phyloP scores from a whole-genome alignment of 2,329 filamentous ascomycete genomes.

The Arthrobotrys megalospora region DNA sequence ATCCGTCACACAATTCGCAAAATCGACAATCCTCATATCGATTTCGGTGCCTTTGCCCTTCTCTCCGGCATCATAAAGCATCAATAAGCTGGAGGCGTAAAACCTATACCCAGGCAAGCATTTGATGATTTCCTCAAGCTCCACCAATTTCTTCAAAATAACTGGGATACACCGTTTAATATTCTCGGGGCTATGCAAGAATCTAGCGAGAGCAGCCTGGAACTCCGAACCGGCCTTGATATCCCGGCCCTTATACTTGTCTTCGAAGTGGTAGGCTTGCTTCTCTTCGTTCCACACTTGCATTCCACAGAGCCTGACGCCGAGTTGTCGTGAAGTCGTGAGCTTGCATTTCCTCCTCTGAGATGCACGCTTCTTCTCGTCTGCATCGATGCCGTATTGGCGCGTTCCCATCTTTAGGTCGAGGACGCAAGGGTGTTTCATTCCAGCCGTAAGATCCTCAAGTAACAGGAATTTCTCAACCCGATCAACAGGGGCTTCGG shows the following conservation, averaged over 20 bases:
- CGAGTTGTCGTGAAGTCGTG: constrained; percentile 91
- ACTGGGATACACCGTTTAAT: constrained; percentile 87
- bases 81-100: constrained; percentile 92
- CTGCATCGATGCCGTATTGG: constrained; percentile 94
- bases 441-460: constrained; percentile 94
- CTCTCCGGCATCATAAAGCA: constrained; percentile 90
- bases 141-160: constrained; percentile 85
- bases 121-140: constrained; percentile 86
- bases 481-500: constrained; percentile 71
- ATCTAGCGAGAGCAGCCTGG: constrained; percentile 86
- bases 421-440: constrained; percentile 96
- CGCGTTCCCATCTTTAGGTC: constrained; percentile 99
- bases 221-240: constrained; percentile 91
- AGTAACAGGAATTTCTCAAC: constrained; percentile 94
- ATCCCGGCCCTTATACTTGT: constrained; percentile 96
- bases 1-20: constrained; percentile 95
- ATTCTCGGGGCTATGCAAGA: constrained; percentile 90
- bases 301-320: constrained; percentile 93
- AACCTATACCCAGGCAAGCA: constrained; percentile 88
- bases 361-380: constrained; percentile 90
- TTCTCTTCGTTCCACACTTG: constrained; percentile 93
- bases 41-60: constrained; percentile 72
- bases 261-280: constrained; percentile 91
- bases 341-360: constrained; percentile 92
- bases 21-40: constrained; percentile 97